Conservation (phyloP, 2,329 filamentous ascomycete species). For the Diaporthe velutina region DNA sequence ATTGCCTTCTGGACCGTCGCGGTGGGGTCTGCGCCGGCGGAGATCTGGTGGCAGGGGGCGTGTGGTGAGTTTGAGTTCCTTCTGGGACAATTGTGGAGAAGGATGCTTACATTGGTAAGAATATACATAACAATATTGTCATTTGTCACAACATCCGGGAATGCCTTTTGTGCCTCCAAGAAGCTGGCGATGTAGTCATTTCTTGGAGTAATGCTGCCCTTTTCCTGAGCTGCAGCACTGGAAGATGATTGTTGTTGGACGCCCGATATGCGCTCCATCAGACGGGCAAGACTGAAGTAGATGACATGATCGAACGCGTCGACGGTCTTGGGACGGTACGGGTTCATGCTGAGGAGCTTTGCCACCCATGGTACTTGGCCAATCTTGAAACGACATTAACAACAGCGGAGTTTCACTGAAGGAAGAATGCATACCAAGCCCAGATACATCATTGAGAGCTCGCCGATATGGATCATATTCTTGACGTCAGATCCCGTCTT, state of each 20-base stretch:
- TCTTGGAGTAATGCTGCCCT: neutral
- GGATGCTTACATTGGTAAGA: neutral
- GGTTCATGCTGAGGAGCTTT: neutral
- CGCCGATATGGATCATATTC: neutral
- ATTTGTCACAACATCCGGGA: neutral
- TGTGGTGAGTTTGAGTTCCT: neutral
- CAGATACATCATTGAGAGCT: neutral
- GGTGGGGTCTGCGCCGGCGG: neutral
- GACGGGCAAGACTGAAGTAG: neutral
- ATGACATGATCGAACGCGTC: neutral
- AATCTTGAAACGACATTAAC: neutral
- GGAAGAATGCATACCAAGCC: neutral
- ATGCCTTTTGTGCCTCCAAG: neutral
- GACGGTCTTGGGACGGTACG: neutral
- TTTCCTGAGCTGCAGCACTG: neutral
- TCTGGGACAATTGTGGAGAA: neutral
- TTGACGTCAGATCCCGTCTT: no score
- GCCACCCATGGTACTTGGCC: neutral
- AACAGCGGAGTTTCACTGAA: neutral
- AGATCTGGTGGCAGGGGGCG: neutral
- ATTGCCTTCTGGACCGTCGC: neutral
- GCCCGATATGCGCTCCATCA: neutral
- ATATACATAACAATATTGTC: neutral
- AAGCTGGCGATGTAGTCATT: neutral
- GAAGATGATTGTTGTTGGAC: neutral